Evolutionary conservation across 306 rosid species (phyloP).

Genomic region (Prunus padus): DNA sequence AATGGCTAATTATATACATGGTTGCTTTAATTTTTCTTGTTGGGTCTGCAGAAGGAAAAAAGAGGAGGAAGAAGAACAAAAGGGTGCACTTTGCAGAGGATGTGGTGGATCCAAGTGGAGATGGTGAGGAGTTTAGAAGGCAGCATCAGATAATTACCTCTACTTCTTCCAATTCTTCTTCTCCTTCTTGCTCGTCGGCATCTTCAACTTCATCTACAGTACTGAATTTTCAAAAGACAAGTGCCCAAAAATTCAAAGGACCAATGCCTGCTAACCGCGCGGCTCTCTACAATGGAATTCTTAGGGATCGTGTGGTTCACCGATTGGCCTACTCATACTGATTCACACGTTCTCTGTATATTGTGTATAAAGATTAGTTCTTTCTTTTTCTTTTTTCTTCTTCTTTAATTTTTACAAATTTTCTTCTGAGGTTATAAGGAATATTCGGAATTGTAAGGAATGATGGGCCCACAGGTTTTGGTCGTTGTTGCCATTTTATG

Average conservation of each 20-base stretch:
- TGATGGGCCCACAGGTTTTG: constrained; percentile 27
- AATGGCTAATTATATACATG: background rate
- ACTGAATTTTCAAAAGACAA: constrained; percentile 28
- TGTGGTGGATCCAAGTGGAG: constrained; percentile 63
- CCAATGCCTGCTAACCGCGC: constrained; percentile 77
- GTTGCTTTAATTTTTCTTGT: background rate
- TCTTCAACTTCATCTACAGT: constrained; percentile 25
- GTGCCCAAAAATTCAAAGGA: constrained; percentile 31
- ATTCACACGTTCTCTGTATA: constrained; percentile 23
- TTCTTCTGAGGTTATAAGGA: constrained; percentile 17
- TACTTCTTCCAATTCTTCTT: constrained; percentile 16
- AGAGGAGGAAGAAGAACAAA: constrained; percentile 54
- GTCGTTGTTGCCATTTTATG: constrained; percentile 26
- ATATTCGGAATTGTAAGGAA: constrained; percentile 26
- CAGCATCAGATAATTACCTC: constrained; percentile 23
- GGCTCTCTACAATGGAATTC: constrained; percentile 85
- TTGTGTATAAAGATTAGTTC: background rate
- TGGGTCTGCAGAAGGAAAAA: constrained; percentile 45
- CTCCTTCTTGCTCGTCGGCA: background rate
- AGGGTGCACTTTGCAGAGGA: constrained; percentile 81
- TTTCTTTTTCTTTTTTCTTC: background rate
- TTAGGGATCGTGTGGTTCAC: constrained; percentile 68
- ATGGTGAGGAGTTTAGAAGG: constrained; percentile 63
- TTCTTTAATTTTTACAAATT: background rate
- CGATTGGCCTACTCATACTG: constrained; percentile 66